A percentile compares a stretch with the other conserved stretches of the same genome.
These are phyloP conservation scores for Uncinocarpus reesii DNA, from an alignment of 2,329 filamentous ascomycete species.

Conservation along the genomic window DNA sequence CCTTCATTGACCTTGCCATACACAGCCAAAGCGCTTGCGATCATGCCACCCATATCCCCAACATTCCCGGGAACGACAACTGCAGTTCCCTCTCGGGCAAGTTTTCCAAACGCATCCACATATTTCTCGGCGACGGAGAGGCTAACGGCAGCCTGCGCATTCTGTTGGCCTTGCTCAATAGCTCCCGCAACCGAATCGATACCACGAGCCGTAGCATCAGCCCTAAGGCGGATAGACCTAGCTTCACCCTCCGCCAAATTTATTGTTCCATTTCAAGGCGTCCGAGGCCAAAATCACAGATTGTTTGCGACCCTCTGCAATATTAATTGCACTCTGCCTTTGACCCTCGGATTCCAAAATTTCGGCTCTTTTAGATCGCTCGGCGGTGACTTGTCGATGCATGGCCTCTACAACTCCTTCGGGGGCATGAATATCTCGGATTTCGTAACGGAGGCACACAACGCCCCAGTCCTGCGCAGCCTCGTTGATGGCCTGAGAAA, in stretches of 20 bases:
- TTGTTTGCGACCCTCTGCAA: slow-evolving; percentile 95
- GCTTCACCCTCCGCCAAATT: slow-evolving; percentile 88
- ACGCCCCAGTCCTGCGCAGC: slow-evolving; percentile 96
- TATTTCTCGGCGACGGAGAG: slow-evolving; percentile 94
- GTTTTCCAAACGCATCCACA: slow-evolving; percentile 82
- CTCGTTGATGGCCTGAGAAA: slow-evolving; percentile 97
- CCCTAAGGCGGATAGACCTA: slow-evolving; percentile 80
- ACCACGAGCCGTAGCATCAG: slow-evolving; percentile 72
- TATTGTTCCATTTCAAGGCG: slow-evolving; percentile 81
- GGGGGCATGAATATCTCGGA: slow-evolving; percentile 93
- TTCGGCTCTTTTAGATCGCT: slow-evolving; percentile 93
- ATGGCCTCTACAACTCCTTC: slow-evolving; percentile 90
- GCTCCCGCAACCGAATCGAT: slow-evolving; percentile 75
- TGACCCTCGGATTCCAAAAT: slow-evolving; percentile 97
- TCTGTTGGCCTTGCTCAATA: slow-evolving; percentile 61
- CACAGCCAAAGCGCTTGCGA: slow-evolving; percentile 87
- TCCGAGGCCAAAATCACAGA: slow-evolving; percentile 93
- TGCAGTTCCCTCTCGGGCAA: slow-evolving; percentile 90
- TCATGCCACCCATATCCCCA: slow-evolving; percentile 92
- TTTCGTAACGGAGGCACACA: slow-evolving; percentile 92
- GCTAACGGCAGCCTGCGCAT: slow-evolving; percentile 74
- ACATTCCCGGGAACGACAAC: slow-evolving; percentile 95
- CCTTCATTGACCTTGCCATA: slow-evolving; percentile 85
- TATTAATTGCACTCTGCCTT: slow-evolving; percentile 95
- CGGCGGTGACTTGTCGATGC: slow-evolving; percentile 95